Evolutionary conservation across 352 stramenopile genomes (phyloP).

Genomic region (Globisporangium rhizosaccharum): DNA sequence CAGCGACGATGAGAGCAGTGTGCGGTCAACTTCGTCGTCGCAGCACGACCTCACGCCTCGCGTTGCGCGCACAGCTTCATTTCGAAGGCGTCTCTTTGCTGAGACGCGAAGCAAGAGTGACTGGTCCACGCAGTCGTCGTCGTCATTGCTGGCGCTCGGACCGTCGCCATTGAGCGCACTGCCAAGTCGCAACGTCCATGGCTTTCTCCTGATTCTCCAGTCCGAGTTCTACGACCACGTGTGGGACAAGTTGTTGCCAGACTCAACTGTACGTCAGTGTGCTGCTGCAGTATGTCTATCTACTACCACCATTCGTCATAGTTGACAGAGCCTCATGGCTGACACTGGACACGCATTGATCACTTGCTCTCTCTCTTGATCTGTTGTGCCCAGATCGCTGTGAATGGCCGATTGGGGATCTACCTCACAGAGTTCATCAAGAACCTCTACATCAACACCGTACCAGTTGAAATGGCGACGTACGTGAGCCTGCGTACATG

Average conservation of each 20-base stretch:
- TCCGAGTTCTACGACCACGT: conserved; percentile 53
- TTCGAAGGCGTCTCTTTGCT: conserved; percentile 6
- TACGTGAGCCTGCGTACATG: conserved; percentile 16
- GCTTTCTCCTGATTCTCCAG: conserved; percentile 45
- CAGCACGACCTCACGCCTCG: conserved; percentile 5
- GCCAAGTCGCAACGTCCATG: conserved; percentile 30
- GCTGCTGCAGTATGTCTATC: neutral
- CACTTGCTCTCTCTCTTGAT: neutral
- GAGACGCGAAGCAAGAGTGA: conserved; percentile 4
- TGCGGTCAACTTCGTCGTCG: conserved; percentile 5
- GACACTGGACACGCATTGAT: neutral
- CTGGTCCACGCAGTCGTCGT: neutral
- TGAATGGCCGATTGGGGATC: conserved; percentile 30
- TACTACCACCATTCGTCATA: neutral
- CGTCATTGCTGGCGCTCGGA: neutral
- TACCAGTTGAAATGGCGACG: conserved; percentile 61
- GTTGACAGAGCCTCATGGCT: neutral
- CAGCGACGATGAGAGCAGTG: conserved; percentile 26
- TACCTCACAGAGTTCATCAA: conserved; percentile 69
- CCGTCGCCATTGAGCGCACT: neutral
- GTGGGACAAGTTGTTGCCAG: conserved; percentile 42
- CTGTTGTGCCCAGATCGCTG: conserved; percentile 27
- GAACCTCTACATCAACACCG: conserved; percentile 36
- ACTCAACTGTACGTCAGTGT: conserved; percentile 26
- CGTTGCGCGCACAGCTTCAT: conserved; percentile 11